Base-by-base conservation (phyloP, 371 early-diverging fungal species). In the Vairimorpha necatrix region DNA sequence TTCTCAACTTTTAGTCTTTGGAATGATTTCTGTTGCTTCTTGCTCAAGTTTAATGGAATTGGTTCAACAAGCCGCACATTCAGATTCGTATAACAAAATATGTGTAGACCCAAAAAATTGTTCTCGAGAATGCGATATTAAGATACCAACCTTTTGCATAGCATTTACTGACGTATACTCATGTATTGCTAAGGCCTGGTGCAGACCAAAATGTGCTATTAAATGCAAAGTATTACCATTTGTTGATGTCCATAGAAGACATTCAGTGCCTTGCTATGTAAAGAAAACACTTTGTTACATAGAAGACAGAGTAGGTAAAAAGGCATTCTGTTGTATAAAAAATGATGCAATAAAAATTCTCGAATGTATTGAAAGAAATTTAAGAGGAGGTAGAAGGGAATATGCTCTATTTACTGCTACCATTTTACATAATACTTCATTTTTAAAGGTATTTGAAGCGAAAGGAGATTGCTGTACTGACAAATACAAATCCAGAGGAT, bases 341-440 rank as follows among this genome's bases (percentile, higher is more conserved):
- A 3, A n/a, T 18, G 26, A 28, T 16, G 20, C 20, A 2, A 18
- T 13, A 56, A 56, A 6, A 28, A 56, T 56, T 56, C 30, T 56
- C 24, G 13, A 6, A 4, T 28, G 24, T 56, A 56, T 56, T 7
- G 24, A 9, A 13, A 1, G 20, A 7, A 56, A 56, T 20, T 28
- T 56, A 28, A 56, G 30, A 9, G 24, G 58, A 22, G 3, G 4
- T 26, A 2, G 13, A 26, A 56, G 30, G 4, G 58, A 56, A 56
- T 56, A 16, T 22, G 58, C 58, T 22, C 28, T 56, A 16, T 56
- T 56, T 26, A 56, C 58, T 6, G 58, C 58, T 26, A 9, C 58
- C 13, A 32, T 32, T 26, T 56, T 56, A 56, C 58, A 56, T 28
- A 56, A 56, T 18, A 56, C 58, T 28, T 56, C 58, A 56, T 56